phyloP scores from a whole-genome alignment of 2,329 filamentous ascomycete species.

The Fonsecaea multimorphosa region DNA sequence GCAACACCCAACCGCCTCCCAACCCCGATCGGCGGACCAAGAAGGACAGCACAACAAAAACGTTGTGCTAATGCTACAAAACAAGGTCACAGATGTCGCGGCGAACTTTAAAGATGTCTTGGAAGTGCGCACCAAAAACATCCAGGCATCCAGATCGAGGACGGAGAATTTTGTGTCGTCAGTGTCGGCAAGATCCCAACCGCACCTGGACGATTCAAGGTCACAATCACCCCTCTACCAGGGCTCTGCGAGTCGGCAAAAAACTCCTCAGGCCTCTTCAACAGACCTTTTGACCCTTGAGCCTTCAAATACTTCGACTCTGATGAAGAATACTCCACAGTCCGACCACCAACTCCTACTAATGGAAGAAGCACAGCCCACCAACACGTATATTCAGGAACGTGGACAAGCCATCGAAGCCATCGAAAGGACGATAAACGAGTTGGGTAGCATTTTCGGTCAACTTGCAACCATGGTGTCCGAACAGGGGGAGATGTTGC shows the following conservation, averaged over 20 bases:
- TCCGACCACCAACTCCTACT: conserved; percentile 87
- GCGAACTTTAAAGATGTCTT: conserved; percentile 97
- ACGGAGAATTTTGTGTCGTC: conserved; percentile 97
- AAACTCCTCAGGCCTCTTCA: conserved; percentile 63
- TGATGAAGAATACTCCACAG: conserved; percentile 58
- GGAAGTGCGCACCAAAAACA: conserved; percentile 95
- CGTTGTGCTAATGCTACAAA: conserved; percentile 50
- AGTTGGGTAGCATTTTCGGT: conserved; percentile 90
- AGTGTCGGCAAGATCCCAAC: conserved; percentile 77
- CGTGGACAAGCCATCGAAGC: conserved; percentile 94
- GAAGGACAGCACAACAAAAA: conserved; percentile 98
- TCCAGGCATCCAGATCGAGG: conserved; percentile 87
- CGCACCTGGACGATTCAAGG: conserved; percentile 67
- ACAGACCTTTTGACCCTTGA: conserved; percentile 82
- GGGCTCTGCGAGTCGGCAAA: conserved; percentile 66
- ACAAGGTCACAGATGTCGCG: conserved; percentile 74
- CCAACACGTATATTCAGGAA: conserved; percentile 90
- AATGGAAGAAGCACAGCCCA: conserved; percentile 89
- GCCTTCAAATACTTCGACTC: conserved; percentile 61
- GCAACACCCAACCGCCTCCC: conserved; percentile 69
- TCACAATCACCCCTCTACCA: conserved; percentile 87
- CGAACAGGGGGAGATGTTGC: conserved; percentile 97
- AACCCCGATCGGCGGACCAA: conserved; percentile 63
- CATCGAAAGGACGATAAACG: conserved; percentile 92
- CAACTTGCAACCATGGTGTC: conserved; percentile 96